Conservation (phyloP, 1,139 yeast species). For the Saccharomyces hybrid region DNA sequence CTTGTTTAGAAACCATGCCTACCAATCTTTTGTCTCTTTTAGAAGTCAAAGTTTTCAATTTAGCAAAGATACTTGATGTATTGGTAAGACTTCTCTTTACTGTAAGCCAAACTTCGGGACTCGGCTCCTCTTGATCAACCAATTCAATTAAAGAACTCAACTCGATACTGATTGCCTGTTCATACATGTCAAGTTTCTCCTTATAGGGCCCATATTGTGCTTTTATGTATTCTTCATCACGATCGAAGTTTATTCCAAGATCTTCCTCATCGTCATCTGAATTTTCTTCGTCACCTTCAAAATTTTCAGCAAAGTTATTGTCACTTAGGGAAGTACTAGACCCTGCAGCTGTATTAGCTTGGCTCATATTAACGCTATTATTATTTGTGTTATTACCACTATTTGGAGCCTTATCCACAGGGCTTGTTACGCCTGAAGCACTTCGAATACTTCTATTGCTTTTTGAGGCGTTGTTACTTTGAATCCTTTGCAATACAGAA, state of each 20-base stretch:
- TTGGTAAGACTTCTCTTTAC: conserved; percentile 31
- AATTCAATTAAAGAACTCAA: conserved; percentile 52
- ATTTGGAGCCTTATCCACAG: neutral
- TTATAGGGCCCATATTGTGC: conserved; percentile 35
- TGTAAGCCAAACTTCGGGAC: conserved; percentile 24
- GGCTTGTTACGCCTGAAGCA: neutral
- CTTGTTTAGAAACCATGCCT: conserved; percentile 60
- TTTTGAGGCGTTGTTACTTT: neutral
- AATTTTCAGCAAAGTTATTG: conserved; percentile 14
- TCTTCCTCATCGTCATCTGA: conserved; percentile 23
- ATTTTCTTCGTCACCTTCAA: conserved; percentile 16
- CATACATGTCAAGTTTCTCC: conserved; percentile 41
- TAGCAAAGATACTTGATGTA: conserved; percentile 27
- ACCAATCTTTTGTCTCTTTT: conserved; percentile 38
- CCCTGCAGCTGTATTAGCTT: neutral
- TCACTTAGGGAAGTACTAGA: conserved; percentile 1
- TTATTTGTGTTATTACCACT: too few relatives aligned
- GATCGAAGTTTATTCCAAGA: conserved; percentile 24
- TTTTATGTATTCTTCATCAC: conserved; percentile 31
- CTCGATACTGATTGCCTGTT: conserved; percentile 56
- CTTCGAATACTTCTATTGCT: neutral
- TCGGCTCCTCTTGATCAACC: conserved; percentile 33
- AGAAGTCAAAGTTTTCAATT: conserved; percentile 25
- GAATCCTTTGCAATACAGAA: neutral
- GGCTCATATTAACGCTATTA: neutral